A percentile compares a stretch with the other conserved stretches of the same genome.
Evolutionary conservation across 202 grass and related monocot species (phyloP).

Genomic region (Digitaria exilis): DNA sequence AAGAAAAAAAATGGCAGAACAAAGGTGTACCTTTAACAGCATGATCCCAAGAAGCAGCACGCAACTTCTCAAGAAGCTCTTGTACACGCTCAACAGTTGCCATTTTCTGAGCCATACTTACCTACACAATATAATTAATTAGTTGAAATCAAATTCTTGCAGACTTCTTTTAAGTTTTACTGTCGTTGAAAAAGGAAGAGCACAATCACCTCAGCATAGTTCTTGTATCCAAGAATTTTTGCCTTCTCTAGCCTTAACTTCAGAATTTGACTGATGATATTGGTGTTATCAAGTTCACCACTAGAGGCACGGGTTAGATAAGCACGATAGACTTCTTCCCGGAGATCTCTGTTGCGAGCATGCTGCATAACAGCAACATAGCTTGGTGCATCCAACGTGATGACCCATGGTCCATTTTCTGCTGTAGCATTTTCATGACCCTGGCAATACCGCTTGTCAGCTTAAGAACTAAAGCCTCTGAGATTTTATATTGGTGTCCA

Average conservation of each 20-base stretch:
- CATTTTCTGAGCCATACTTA: constrained; percentile 95
- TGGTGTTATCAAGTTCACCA: constrained; percentile 91
- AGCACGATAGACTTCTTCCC: constrained; percentile 91
- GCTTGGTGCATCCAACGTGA: constrained; percentile 88
- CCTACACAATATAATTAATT: constrained; percentile 52
- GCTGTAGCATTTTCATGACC: constrained; percentile 92
- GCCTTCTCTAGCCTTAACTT: constrained; percentile 88
- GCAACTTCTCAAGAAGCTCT: constrained; percentile 96
- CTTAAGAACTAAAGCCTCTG: neutral
- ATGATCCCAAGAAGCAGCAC: constrained; percentile 90
- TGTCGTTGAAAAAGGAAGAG: neutral
- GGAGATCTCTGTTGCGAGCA: constrained; percentile 72
- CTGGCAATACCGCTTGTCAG: constrained; percentile 46
- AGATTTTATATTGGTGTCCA: neutral
- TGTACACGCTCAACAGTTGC: constrained; percentile 78
- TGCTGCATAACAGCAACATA: constrained; percentile 95
- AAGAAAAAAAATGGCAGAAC: neutral
- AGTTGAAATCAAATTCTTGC: constrained; percentile 16
- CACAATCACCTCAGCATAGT: constrained; percentile 77
- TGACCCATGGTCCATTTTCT: constrained; percentile 93
- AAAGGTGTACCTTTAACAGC: constrained; percentile 73
- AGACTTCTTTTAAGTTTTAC: constrained; percentile 27
- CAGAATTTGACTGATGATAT: constrained; percentile 76
- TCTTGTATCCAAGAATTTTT: constrained; percentile 97
- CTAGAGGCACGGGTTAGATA: constrained; percentile 80